Evolutionary conservation across 768 basidiomycete genomes (phyloP), one percentile per base, ranked within the genome.

Genomic region (Gelatoporia subvermispora): DNA sequence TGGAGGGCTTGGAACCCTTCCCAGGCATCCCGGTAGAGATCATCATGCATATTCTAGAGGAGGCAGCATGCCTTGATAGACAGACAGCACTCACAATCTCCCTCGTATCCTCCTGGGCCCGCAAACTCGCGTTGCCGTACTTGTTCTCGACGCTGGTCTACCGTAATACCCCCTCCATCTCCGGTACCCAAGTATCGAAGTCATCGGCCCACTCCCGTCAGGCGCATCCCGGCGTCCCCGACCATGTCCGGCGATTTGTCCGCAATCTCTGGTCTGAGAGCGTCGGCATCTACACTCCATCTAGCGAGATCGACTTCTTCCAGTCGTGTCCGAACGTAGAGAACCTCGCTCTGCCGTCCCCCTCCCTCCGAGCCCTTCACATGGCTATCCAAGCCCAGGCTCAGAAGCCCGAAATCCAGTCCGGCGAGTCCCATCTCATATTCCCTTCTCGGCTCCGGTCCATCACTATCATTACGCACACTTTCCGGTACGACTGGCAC

Each of bases 201-300:
- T 47, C 40, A 3, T 51, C 52, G 15, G 48, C 44, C 35, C 28
- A 31, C 7, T 5, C n/a, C 35, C 36, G 36, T 20, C n/a, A 23
- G 22, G 22, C 22, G 36, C 35, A 21, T 3, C 8, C 18, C 17
- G 4, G 8, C 18, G 5, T 10, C 22, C 10, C 41, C 23, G 22
- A n/a, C 23, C 8, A 16, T 23, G 38, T 39, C n/a, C 38, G 16
- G 37, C 15, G 15, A 38, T 38, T 54, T 8, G 58, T 60, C 17
- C 56, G 55, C 25, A 52, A 58, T 37, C 54, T 62, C 3, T 62
- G 61, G 61, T 47, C 52, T 11, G 58, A 62, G 40, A 55, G 50
- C 43, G 43, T 50, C 35, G 53, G 54, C 24, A 45, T 58, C 20
- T 13, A 48, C 34, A 43, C 49, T 3, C 49, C 55, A 1, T 47